Base-by-base conservation (phyloP, 2,329 filamentous ascomycete genomes). In the Phaeoacremonium minimum region DNA sequence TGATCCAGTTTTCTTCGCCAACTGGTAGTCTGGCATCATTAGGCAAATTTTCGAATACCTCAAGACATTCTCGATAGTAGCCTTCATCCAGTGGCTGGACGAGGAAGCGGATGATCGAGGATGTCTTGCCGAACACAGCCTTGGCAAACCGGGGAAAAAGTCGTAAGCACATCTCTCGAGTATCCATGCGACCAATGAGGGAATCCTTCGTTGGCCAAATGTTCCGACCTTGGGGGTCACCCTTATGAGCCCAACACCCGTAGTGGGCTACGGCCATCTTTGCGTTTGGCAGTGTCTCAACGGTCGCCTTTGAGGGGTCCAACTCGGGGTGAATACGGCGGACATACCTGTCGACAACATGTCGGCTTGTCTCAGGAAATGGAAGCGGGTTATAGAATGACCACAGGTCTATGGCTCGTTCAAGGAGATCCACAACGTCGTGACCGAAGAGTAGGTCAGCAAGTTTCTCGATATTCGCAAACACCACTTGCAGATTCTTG, bases 211-310 rank as follows among this genome's bases (percentile, higher is more conserved):
- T 45, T 6, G n/a, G 33, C 30, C 20, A 12, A 7, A 43, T n/a
- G 4, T 28, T 15, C 15, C n/a, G 14, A 5, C 43, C 43, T n/a
- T 45, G 9, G 2, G 30, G 37, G 17, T 42, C 33, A 6, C 36
- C 35, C 13, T 15, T 16, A 15, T 14, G 7, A 7, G 41, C 18
- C 44, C 46, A 48, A 26, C 42, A 44, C 16, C 46, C 44, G 22
- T 45, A 48, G 34, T 46, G 46, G 5, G 38, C 43, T 4, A 47
- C 43, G 15, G 36, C 40, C 36, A 44, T 47, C 32, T 41, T 40
- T 7, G 44, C 45, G 18, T 45, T 45, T 9, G 38, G 28, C 6
- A 44, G 40, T 3, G 15, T 28, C 13, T 41, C 44, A 7, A 46
- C 36, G 5, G 36, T 45, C 11, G 42, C 46, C 31, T 36, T 30